A percentile compares a stretch with the other conserved stretches of the same genome.
Evolutionary conservation across 345 rosid species (phyloP).

Genomic region (Rhodamnia argentea): DNA sequence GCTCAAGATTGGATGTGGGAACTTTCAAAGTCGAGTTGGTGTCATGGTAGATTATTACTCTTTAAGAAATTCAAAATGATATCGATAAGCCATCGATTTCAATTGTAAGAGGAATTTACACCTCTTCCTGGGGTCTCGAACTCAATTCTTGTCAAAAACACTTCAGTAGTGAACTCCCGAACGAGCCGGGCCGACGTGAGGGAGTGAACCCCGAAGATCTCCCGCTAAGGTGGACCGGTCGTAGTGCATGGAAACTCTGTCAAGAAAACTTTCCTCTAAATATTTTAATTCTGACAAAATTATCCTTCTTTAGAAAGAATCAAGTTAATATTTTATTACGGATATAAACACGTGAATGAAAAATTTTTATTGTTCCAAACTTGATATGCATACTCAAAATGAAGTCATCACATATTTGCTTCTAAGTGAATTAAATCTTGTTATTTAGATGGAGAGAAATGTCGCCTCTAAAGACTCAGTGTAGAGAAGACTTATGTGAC

Average conservation of each 20-base stretch:
- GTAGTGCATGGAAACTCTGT: not conserved
- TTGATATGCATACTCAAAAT: too few species aligned
- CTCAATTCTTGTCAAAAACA: not conserved
- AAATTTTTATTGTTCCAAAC: too few species aligned
- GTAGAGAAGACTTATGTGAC: too few species aligned
- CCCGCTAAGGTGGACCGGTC: not conserved
- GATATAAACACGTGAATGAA: too few species aligned
- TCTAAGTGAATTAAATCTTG: too few species aligned
- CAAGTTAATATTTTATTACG: too few species aligned
- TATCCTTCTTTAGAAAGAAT: too few species aligned
- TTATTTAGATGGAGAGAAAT: too few species aligned
- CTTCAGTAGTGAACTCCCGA: not conserved
- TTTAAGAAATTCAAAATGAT: not conserved
- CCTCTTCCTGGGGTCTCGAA: not conserved
- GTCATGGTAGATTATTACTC: not conserved
- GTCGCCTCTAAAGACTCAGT: too few species aligned
- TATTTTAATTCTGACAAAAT: too few species aligned
- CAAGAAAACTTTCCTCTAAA: too few species aligned
- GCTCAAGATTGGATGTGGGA: not conserved
- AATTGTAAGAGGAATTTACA: not conserved
- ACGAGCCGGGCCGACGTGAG: rapidly evolving
- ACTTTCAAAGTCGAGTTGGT: not conserved
- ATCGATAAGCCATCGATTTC: not conserved
- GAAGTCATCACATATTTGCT: too few species aligned
- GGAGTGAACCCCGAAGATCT: not conserved